phyloP scores from a whole-genome alignment of 2,329 filamentous ascomycete genomes.

The Mycosphaerella arachidis region DNA sequence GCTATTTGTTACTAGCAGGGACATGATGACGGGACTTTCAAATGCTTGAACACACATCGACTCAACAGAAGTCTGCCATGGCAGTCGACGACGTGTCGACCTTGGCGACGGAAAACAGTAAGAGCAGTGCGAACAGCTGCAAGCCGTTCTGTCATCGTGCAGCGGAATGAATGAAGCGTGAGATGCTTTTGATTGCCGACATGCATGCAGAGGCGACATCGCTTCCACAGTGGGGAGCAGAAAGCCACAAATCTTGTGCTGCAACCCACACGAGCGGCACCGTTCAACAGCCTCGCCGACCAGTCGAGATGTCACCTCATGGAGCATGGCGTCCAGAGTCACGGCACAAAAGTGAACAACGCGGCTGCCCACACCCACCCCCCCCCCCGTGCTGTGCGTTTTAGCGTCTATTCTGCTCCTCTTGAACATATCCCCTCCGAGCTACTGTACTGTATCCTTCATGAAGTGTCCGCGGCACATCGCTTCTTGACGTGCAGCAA shows the following conservation, averaged over 20 bases:
- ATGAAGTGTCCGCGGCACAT: not conserved
- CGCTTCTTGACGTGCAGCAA: not conserved
- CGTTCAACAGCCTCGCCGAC: slow-evolving; percentile 1
- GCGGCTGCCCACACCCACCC: not conserved
- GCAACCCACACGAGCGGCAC: slow-evolving; percentile 2
- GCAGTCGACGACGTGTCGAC: not conserved
- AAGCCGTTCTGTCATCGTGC: slow-evolving; percentile 8
- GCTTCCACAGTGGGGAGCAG: slow-evolving; percentile 4
- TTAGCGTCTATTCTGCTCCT: not conserved
- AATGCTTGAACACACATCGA: slow-evolving; percentile 9
- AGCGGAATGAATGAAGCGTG: not conserved
- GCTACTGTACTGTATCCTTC: not conserved
- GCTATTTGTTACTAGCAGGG: slow-evolving; percentile 12
- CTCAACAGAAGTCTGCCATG: slow-evolving; percentile 1
- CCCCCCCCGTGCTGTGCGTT: not conserved
- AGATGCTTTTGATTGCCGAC: slow-evolving; percentile 6
- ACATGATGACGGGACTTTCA: not conserved
- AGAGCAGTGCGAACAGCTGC: slow-evolving; percentile 1
- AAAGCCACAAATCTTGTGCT: slow-evolving; percentile 7
- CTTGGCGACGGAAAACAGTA: not conserved
- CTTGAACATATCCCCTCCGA: not conserved
- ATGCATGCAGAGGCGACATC: slow-evolving; percentile 6
- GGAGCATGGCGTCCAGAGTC: not conserved
- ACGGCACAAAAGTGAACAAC: not conserved
- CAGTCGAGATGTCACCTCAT: not conserved